Conservation (phyloP, 2,329 filamentous ascomycete species). For the Penicillium sp. region DNA sequence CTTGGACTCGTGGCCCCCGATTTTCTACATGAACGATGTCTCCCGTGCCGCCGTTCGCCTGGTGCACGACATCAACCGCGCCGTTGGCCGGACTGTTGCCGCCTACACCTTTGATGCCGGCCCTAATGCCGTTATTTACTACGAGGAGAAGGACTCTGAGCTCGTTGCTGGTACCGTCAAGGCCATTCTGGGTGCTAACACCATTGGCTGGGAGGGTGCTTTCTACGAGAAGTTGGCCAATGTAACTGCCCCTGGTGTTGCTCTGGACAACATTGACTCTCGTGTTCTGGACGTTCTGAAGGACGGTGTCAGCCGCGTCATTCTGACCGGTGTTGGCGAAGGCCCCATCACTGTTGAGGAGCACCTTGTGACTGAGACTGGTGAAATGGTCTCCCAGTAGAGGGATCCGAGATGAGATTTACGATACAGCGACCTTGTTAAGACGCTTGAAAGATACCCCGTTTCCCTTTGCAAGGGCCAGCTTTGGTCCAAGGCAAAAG, state of each 20-base stretch:
- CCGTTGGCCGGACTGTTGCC: conserved; percentile 72
- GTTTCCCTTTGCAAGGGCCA: conserved; percentile 12
- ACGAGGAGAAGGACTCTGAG: conserved; percentile 71
- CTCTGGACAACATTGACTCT: conserved; percentile 56
- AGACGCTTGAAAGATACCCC: conserved; percentile 23
- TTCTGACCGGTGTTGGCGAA: conserved; percentile 85
- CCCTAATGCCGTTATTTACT: conserved; percentile 96
- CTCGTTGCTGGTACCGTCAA: conserved; percentile 75
- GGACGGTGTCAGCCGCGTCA: conserved; percentile 80
- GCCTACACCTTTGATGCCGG: conserved; percentile 98
- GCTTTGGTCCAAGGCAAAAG: conserved; percentile 10
- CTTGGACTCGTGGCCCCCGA: conserved; percentile 91
- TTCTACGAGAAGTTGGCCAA: conserved; percentile 51
- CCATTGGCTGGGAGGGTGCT: conserved; percentile 54
- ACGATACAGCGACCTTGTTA: conserved; percentile 13
- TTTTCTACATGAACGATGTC: conserved; percentile 98
- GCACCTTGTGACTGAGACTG: conserved; percentile 66
- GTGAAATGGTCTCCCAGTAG: conserved; percentile 42
- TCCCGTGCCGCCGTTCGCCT: conserved; percentile 79
- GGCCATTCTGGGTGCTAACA: conserved; percentile 62
- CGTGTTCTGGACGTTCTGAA: conserved; percentile 61
- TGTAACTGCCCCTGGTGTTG: conserved; percentile 47
- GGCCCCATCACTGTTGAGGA: conserved; percentile 77
- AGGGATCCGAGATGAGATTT: conserved; percentile 7
- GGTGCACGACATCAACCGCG: conserved; percentile 81